Conservation (phyloP, 257 asterid genomes). For the Anisodus acutangulus region DNA sequence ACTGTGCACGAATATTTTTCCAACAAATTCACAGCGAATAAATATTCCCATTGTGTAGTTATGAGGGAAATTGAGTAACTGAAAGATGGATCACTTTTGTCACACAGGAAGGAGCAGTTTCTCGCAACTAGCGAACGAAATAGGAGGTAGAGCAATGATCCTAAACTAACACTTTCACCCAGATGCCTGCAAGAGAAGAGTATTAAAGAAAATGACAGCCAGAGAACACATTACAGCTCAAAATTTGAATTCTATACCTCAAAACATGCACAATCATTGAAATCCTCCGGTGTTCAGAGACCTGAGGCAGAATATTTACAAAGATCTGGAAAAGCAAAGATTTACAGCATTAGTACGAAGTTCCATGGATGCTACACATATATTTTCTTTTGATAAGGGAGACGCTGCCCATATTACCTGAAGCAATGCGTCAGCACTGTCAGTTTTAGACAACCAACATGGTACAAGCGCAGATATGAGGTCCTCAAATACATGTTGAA, state of each 20-base stretch:
- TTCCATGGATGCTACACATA: slow-evolving; percentile 24
- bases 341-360: slow-evolving; percentile 32
- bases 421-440: slow-evolving; percentile 62
- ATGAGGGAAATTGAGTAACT: slow-evolving; percentile 44
- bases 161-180: slow-evolving; percentile 77
- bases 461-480: slow-evolving; percentile 89
- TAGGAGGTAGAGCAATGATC: slow-evolving; percentile 75
- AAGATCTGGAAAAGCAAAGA: slow-evolving; percentile 60
- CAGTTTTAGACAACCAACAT: slow-evolving; percentile 74
- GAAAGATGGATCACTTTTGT: slow-evolving; percentile 46
- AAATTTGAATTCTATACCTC: slow-evolving; percentile 53
- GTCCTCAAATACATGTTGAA: slow-evolving; percentile 78
- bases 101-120: slow-evolving; percentile 44
- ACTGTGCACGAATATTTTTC: slow-evolving; percentile 77
- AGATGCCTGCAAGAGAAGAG: slow-evolving; percentile 68
- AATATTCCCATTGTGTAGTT: slow-evolving; percentile 75
- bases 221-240: slow-evolving; percentile 26
- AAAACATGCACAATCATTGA: slow-evolving; percentile 64
- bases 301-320: slow-evolving; percentile 72
- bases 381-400: background rate
- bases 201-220: slow-evolving; percentile 40
- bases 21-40: slow-evolving; percentile 64
- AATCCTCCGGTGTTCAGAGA: slow-evolving; percentile 72
- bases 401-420: slow-evolving; percentile 58
- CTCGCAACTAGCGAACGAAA: slow-evolving; percentile 65